Conservation (phyloP, 208 protist species). For the Trypanosoma congolense region DNA sequence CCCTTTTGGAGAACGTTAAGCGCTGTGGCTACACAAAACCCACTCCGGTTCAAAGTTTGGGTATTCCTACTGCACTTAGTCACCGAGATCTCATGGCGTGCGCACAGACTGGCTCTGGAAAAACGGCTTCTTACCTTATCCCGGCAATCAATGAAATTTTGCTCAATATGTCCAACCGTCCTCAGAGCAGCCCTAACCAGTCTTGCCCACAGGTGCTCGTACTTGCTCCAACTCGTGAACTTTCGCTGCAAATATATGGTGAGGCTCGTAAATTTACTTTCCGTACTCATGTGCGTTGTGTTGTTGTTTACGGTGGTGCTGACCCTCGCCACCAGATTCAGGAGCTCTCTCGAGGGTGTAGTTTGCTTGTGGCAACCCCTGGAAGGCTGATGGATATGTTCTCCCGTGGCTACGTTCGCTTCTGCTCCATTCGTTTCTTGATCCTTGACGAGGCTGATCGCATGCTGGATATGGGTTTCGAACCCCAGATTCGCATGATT, state of each 20-base stretch:
- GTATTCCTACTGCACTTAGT: slow-evolving; percentile 92
- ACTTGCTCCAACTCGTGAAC: slow-evolving; percentile 96
- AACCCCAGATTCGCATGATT: slow-evolving; percentile 98
- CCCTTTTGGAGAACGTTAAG: slow-evolving; percentile 92
- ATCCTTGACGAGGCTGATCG: slow-evolving; percentile 98
- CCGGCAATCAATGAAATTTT: slow-evolving; percentile 93
- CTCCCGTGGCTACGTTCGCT: slow-evolving; percentile 76
- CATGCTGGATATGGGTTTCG: slow-evolving; percentile 99
- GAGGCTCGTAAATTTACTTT: slow-evolving; percentile 97
- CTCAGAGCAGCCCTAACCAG: slow-evolving; percentile 31
- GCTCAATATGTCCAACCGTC: slow-evolving; percentile 59
- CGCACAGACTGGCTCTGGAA: slow-evolving; percentile 99
- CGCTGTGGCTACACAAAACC: slow-evolving; percentile 95
- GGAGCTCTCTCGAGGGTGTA: slow-evolving; percentile 94
- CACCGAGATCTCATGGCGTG: slow-evolving; percentile 98
- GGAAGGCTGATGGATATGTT: slow-evolving; percentile 88
- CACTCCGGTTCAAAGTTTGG: slow-evolving; percentile 98
- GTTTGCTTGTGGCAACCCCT: slow-evolving; percentile 92
- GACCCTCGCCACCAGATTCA: slow-evolving; percentile 93
- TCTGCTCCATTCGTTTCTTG: slow-evolving; percentile 91
- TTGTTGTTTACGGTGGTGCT: slow-evolving; percentile 98
- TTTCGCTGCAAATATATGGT: slow-evolving; percentile 97
- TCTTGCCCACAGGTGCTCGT: slow-evolving; percentile 91
- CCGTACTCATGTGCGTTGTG: slow-evolving; percentile 87
- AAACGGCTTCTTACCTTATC: slow-evolving; percentile 98